Conservation (phyloP, 441 rosid genomes). For the Biscutella auriculata region DNA sequence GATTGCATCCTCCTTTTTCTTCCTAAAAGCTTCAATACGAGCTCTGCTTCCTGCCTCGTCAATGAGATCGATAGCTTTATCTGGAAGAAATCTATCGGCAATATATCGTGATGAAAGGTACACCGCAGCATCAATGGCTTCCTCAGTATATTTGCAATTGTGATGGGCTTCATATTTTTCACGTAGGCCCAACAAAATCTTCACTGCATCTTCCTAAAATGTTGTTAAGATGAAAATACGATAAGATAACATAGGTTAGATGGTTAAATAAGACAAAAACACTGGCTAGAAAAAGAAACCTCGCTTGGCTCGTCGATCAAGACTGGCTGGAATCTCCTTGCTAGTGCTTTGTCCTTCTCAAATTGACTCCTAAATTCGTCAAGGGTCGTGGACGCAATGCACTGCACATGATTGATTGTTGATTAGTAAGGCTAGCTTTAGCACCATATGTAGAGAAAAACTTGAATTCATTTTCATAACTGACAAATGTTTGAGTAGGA, state of each 20-base stretch:
- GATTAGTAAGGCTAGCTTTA: background rate
- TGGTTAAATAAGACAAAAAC: slow-evolving; percentile 11
- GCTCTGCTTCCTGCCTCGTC: slow-evolving; percentile 95
- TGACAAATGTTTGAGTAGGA: background rate
- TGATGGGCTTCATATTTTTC: slow-evolving; percentile 65
- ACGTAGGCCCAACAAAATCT: slow-evolving; percentile 56
- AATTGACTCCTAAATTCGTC: slow-evolving; percentile 59
- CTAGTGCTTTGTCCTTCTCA: slow-evolving; percentile 71
- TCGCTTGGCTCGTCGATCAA: slow-evolving; percentile 59
- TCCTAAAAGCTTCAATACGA: slow-evolving; percentile 64
- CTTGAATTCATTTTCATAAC: background rate
- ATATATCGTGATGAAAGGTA: slow-evolving; percentile 58
- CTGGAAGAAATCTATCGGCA: slow-evolving; percentile 64
- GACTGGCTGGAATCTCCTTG: slow-evolving; percentile 72
- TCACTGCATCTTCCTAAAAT: slow-evolving; percentile 59
- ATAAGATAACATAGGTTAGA: slow-evolving; percentile 10
- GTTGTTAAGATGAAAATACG: slow-evolving; percentile 1
- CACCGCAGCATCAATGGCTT: slow-evolving; percentile 72
- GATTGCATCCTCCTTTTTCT: slow-evolving; percentile 68
- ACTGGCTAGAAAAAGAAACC: slow-evolving; percentile 26
- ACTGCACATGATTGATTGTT: slow-evolving; percentile 33
- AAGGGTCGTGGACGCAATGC: slow-evolving; percentile 66
- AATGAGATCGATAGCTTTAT: slow-evolving; percentile 74
- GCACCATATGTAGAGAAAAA: background rate
- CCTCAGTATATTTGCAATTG: slow-evolving; percentile 49